These are phyloP conservation scores for Hortiboletus campestris DNA, from an alignment of 768 basidiomycete species.

Conservation along the genomic window DNA sequence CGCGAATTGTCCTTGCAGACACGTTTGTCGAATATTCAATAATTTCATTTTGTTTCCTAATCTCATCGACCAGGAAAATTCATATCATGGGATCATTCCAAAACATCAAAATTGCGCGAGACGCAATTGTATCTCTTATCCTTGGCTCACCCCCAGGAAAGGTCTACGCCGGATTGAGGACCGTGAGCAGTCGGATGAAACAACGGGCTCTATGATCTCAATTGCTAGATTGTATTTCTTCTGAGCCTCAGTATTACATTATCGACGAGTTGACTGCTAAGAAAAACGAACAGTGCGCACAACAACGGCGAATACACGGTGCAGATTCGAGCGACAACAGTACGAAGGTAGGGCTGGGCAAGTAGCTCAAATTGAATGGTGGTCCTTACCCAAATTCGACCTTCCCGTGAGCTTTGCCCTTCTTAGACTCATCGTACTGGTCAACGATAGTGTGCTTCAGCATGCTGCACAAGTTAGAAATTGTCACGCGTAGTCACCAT, in stretches of 20 bases:
- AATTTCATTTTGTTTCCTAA: slow-evolving; percentile 4
- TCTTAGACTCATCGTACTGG: slow-evolving; percentile 46
- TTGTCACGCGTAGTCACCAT: neutral
- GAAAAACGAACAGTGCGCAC: slow-evolving; percentile 1
- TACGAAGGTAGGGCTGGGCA: neutral
- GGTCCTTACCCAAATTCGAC: slow-evolving; percentile 8
- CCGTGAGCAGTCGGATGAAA: slow-evolving; percentile 89
- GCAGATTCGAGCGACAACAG: neutral
- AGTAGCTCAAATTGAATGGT: too few relatives aligned
- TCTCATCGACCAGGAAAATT: slow-evolving; percentile 67
- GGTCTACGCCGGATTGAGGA: slow-evolving; percentile 87
- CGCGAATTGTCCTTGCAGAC: slow-evolving; percentile 97
- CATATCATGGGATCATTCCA: slow-evolving; percentile 98
- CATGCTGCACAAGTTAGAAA: slow-evolving; percentile 37
- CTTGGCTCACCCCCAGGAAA: slow-evolving; percentile 94
- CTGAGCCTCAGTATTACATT: slow-evolving; percentile 3
- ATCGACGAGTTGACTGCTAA: slow-evolving; percentile 6
- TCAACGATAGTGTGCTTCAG: slow-evolving; percentile 47
- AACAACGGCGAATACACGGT: neutral
- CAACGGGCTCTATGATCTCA: slow-evolving; percentile 73
- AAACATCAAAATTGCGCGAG: slow-evolving; percentile 96
- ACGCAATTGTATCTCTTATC: slow-evolving; percentile 93
- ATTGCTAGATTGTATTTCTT: slow-evolving; percentile 7
- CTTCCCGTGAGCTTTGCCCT: slow-evolving; percentile 19
- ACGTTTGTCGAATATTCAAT: slow-evolving; percentile 56